Base-by-base conservation (phyloP, 768 basidiomycete genomes). In the Suillus discolor region DNA sequence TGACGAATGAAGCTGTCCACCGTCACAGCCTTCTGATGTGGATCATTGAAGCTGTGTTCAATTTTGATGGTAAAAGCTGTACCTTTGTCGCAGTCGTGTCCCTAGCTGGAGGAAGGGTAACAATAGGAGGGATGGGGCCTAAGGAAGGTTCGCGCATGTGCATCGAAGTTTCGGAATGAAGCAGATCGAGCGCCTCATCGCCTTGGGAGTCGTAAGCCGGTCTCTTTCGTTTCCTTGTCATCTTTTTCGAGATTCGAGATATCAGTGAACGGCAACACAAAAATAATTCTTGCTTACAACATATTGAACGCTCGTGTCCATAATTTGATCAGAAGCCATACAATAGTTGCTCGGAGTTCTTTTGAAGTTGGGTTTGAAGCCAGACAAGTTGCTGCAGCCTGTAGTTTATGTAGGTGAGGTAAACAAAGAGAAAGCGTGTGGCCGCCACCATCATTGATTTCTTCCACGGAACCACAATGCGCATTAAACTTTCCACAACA, bases 1-100 rank as follows among this genome's bases (percentile, higher is more conserved):
- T 34, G 13, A 11, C 67, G 69, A 62, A 76, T 70, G 60, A 77
- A 76, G 13, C 12, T 54, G 28, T 77, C 75, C 49, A 78, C 72
- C 6, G 75, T 75, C 54, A 78, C 12, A 9, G 63, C 23, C 12
- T 60, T 63, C 62, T 66, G 59, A 9, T 42, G 54, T 31, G 31
- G 31, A 18, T n/a, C 28, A 2, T 7, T 47, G 2, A 39, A 41
- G 15, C 44, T 34, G 41, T 51, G 34, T 51, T 42, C 6, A 28
- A 20, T 20, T 60, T 31, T 28, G 25, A 42, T 42, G 15, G 28
- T 28, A 42, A 23, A 42, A 42, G 59, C 25, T 18, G 23, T 60
- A 41, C 59, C 25, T 42, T 41, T 25, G 25, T 18, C 20, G 15
- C 11, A 18, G 16, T 16, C 12, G 25, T 20, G 59, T 41, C 39